Evolutionary conservation across 2,329 filamentous ascomycete species (phyloP).

Genomic region (Aspergillus brunneoviolaceus): DNA sequence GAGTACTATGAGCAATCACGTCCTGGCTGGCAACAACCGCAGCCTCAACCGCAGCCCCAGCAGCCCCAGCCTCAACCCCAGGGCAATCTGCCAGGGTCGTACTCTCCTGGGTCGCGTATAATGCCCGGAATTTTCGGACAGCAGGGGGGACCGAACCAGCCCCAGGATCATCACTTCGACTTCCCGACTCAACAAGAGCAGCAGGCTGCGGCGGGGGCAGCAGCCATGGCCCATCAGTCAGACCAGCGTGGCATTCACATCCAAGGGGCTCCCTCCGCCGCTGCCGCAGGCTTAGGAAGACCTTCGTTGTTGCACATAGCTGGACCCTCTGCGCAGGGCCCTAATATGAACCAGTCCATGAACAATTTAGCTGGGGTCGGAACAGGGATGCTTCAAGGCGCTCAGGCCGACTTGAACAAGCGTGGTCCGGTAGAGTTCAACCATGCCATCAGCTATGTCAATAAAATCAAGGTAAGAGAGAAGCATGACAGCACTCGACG

Average conservation of each 20-base stretch:
- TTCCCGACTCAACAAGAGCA: constrained; percentile 47
- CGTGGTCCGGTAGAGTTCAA: constrained; percentile 97
- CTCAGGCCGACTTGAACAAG: constrained; percentile 66
- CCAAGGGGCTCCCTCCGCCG: constrained; percentile 59
- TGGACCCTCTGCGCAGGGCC: constrained; percentile 45
- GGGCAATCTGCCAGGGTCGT: constrained; percentile 34
- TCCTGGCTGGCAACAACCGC: constrained; percentile 39
- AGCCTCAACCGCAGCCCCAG: constrained; percentile 26
- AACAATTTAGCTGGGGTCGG: constrained; percentile 63
- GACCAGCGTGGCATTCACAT: constrained; percentile 66
- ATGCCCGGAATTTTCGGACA: constrained; percentile 38
- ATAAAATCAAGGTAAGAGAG: constrained; percentile 88
- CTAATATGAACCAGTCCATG: constrained; percentile 52
- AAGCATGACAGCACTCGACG: background rate
- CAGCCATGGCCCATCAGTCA: constrained; percentile 57
- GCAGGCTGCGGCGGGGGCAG: constrained; percentile 47
- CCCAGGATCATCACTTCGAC: constrained; percentile 46
- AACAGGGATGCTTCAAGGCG: constrained; percentile 56
- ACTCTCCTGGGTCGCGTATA: constrained; percentile 43
- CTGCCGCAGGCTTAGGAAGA: constrained; percentile 48
- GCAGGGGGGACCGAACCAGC: constrained; percentile 36
- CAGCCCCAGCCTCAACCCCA: constrained; percentile 21
- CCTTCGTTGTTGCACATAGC: constrained; percentile 51
- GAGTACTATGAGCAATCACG: constrained; percentile 45
- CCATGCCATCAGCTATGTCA: constrained; percentile 98